Evolutionary conservation across 228 moss, liverwort and hornwort species (phyloP).

Genomic region (Sphagnum magellanicum): DNA sequence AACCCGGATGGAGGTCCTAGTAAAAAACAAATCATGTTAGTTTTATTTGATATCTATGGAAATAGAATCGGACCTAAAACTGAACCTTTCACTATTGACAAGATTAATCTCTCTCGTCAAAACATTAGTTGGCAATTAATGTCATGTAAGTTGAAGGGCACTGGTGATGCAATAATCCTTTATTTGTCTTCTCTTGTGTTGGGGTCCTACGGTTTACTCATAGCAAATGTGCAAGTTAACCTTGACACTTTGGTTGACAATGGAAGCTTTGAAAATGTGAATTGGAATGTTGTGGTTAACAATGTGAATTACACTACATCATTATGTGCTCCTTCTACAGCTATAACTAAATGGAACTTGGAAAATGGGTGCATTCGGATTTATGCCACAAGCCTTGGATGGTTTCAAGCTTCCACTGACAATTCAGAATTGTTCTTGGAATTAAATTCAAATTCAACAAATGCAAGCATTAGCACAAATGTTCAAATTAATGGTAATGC

Average conservation of each 20-base stretch:
- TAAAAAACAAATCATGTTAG: slow-evolving; percentile 21
- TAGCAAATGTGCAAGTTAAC: slow-evolving; percentile 52
- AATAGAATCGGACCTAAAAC: slow-evolving; percentile 8
- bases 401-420: slow-evolving; percentile 32
- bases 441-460: slow-evolving; percentile 14
- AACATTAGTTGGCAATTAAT: slow-evolving; percentile 31
- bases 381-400: background rate
- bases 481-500: background rate
- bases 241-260: slow-evolving; percentile 50
- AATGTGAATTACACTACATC: slow-evolving; percentile 3
- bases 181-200: slow-evolving; percentile 42
- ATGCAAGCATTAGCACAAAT: slow-evolving; percentile 23
- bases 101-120: slow-evolving; percentile 8
- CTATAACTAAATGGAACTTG: slow-evolving; percentile 31
- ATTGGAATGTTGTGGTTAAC: background rate
- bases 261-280: slow-evolving; percentile 60
- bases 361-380: slow-evolving; percentile 26
- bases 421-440: slow-evolving; percentile 17
- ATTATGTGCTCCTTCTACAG: slow-evolving; percentile 8
- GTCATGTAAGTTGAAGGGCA: slow-evolving; percentile 32
- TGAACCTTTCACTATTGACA: slow-evolving; percentile 13
- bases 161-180: slow-evolving; percentile 29
- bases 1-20: slow-evolving; percentile 73
- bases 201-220: slow-evolving; percentile 53
- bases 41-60: slow-evolving; percentile 22